Evolutionary conservation across 2,329 filamentous ascomycete species (phyloP).

Genomic region (Dothideomycetidae sp.): DNA sequence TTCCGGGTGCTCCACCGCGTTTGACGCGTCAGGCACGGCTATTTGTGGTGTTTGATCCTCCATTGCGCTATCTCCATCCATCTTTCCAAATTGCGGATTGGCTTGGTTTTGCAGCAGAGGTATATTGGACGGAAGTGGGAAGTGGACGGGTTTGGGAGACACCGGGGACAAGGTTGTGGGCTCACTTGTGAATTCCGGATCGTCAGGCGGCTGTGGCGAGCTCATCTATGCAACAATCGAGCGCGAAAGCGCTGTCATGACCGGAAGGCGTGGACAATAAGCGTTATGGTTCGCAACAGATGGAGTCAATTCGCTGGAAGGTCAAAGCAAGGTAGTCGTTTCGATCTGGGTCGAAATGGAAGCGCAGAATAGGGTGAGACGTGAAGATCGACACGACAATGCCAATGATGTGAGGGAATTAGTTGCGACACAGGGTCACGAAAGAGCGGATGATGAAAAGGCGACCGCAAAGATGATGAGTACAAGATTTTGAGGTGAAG

Average conservation of each 20-base stretch:
- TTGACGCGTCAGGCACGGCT: conserved; percentile 14
- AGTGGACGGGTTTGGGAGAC: conserved; percentile 55
- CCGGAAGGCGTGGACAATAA: conserved; percentile 10
- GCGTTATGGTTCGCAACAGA: not conserved
- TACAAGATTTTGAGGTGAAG: too few relatives aligned
- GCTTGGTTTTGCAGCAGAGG: conserved; percentile 57
- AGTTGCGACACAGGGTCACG: too few relatives aligned
- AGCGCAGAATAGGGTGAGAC: too few relatives aligned
- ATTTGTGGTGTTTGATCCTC: conserved; percentile 21
- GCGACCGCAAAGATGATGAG: too few relatives aligned
- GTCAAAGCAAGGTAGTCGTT: conserved; percentile 3
- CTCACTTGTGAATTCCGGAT: conserved; percentile 49
- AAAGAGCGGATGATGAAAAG: too few relatives aligned
- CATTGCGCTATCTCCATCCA: conserved; percentile 40
- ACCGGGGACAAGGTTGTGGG: conserved; percentile 46
- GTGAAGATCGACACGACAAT: too few relatives aligned
- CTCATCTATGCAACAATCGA: conserved; percentile 36
- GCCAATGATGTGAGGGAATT: too few relatives aligned
- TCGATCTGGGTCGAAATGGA: too few relatives aligned
- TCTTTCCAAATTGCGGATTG: conserved; percentile 57
- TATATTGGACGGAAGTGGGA: conserved; percentile 53
- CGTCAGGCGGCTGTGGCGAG: conserved; percentile 37
- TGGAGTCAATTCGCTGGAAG: too few relatives aligned
- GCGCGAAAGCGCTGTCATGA: conserved; percentile 15
- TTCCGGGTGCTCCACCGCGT: not conserved